Evolutionary conservation across 164 flowering plant genomes (phyloP).

Genomic region (Litsea cubeba): DNA sequence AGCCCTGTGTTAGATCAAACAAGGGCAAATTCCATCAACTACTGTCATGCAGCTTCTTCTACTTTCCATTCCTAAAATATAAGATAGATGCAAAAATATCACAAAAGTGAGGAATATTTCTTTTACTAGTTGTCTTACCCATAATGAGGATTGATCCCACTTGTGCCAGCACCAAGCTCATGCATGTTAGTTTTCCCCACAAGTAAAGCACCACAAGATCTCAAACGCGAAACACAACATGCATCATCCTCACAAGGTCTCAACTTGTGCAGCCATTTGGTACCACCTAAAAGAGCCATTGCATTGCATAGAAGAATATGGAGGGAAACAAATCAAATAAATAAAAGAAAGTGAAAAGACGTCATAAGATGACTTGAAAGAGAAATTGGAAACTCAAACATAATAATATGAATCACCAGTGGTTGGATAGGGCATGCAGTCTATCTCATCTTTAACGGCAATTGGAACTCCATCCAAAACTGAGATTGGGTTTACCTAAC

Average conservation of each 20-base stretch:
- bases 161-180: constrained; percentile 89
- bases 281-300: constrained; percentile 56
- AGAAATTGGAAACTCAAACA: neutral
- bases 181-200: constrained; percentile 98
- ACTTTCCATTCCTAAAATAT: neutral
- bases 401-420: constrained; percentile 45
- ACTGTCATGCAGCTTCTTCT: neutral
- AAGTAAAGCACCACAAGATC: constrained; percentile 79
- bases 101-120: neutral
- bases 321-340: neutral
- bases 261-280: constrained; percentile 80
- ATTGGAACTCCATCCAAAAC: constrained; percentile 81
- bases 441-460: constrained; percentile 94
- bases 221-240: constrained; percentile 58
- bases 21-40: neutral
- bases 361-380: neutral
- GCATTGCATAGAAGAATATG: neutral
- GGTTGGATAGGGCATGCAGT: constrained; percentile 89
- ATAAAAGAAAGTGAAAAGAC: neutral
- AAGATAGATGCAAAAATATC: neutral
- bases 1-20: constrained; percentile 31
- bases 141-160: constrained; percentile 96
- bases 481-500: constrained; percentile 71
- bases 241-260: constrained; percentile 74
- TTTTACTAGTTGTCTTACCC: constrained; percentile 45